phyloP scores from a whole-genome alignment of 805 yeast species.

The Candida yuanshanica region DNA sequence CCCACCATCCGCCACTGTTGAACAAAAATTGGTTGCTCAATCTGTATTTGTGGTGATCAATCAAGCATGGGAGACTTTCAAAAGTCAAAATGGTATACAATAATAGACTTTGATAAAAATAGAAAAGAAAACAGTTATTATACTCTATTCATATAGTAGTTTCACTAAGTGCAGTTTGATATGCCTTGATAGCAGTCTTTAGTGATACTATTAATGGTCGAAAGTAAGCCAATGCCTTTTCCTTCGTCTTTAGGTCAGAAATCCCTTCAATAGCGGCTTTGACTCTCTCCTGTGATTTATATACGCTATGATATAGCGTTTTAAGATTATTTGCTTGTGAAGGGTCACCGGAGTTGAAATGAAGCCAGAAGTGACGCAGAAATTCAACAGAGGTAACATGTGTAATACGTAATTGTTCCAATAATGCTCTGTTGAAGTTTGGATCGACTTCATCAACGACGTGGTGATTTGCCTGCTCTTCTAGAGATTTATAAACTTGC shows the following conservation, averaged over 20 bases:
- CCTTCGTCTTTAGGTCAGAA: constrained; percentile 24
- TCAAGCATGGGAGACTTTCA: constrained; percentile 86
- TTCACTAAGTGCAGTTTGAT: constrained; percentile 32
- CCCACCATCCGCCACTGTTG: constrained; percentile 49
- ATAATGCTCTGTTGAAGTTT: constrained; percentile 28
- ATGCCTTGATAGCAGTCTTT: constrained; percentile 39
- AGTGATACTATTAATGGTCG: constrained; percentile 41
- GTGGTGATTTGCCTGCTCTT: constrained; percentile 20
- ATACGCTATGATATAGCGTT: constrained; percentile 42
- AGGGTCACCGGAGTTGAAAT: constrained; percentile 45
- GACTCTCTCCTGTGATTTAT: constrained; percentile 42
- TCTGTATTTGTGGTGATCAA: constrained; percentile 78
- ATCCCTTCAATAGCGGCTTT: constrained; percentile 29
- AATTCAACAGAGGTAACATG: constrained; percentile 75
- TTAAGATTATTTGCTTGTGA: constrained; percentile 38
- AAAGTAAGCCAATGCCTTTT: constrained; percentile 29
- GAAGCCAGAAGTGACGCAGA: constrained; percentile 68
- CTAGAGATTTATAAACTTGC: constrained; percentile 26
- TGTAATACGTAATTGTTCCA: constrained; percentile 51
- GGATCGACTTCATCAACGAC: constrained; percentile 27
- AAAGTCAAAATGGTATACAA: constrained; percentile 45
- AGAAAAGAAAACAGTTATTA: not conserved
- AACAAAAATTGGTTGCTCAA: constrained; percentile 79
- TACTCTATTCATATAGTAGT: not conserved
- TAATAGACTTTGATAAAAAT: constrained; percentile 6